phyloP scores from a whole-genome alignment of 768 basidiomycete species.

The Mycena latifolia region DNA sequence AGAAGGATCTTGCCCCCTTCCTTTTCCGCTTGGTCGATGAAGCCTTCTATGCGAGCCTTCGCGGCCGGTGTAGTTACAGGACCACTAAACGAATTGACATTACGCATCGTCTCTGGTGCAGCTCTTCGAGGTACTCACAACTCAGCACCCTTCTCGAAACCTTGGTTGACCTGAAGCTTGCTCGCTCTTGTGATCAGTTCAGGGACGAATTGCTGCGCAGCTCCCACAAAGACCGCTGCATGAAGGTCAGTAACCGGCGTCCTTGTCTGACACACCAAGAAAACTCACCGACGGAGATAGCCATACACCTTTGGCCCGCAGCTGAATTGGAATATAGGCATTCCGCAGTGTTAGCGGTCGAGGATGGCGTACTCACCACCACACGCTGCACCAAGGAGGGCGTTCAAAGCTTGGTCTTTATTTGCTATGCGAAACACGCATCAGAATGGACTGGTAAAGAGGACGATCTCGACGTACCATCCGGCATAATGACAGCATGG shows the following conservation, averaged over 20 bases:
- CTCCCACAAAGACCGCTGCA: constrained; percentile 83
- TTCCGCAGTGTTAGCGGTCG: constrained; percentile 22
- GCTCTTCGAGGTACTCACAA: constrained; percentile 58
- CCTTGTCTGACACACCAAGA: not conserved
- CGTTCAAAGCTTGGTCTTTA: constrained; percentile 91
- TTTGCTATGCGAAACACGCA: constrained; percentile 67
- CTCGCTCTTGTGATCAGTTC: constrained; percentile 86
- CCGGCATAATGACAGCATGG: constrained; percentile 93
- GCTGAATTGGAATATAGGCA: constrained; percentile 56
- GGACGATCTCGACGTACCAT: constrained; percentile 65
- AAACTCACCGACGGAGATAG: constrained; percentile 85
- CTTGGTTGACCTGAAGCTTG: constrained; percentile 85
- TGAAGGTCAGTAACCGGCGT: not conserved
- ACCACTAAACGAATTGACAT: constrained; percentile 57
- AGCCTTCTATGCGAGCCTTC: constrained; percentile 77
- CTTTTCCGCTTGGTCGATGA: constrained; percentile 78
- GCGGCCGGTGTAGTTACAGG: constrained; percentile 87
- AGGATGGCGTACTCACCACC: constrained; percentile 66
- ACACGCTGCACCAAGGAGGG: constrained; percentile 93
- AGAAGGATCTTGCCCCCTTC: constrained; percentile 92
- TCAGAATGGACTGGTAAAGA: constrained; percentile 9
- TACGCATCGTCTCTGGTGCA: not conserved
- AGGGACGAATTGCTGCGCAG: constrained; percentile 82
- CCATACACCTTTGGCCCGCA: constrained; percentile 98
- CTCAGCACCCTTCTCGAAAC: constrained; percentile 90